phyloP scores from a whole-genome alignment of 371 early-diverging fungal genomes.

The Gilbertella persicaria region DNA sequence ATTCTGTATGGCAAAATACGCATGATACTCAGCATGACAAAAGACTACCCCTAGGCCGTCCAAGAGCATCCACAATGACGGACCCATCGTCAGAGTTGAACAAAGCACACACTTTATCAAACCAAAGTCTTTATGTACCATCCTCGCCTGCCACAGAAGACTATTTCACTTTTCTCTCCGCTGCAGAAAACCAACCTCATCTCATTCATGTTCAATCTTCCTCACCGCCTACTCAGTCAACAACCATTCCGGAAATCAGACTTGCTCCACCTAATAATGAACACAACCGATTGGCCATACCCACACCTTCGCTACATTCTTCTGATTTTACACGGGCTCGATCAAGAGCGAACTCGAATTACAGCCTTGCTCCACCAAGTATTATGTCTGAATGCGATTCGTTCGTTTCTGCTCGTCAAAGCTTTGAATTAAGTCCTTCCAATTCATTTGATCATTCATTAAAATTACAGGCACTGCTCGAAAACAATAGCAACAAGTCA shows the following conservation, averaged over 20 bases:
- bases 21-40: neutral
- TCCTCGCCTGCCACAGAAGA: conserved; percentile 20
- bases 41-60: conserved; percentile 12
- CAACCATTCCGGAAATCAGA: conserved; percentile 41
- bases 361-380: conserved; percentile 14
- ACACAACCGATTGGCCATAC: neutral
- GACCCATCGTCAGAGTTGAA: too few relatives aligned
- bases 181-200: conserved; percentile 19
- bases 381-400: conserved; percentile 28
- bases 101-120: conserved; percentile 15
- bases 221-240: neutral
- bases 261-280: conserved; percentile 32
- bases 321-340: neutral
- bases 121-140: neutral
- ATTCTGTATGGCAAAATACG: conserved; percentile 23
- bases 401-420: conserved; percentile 36
- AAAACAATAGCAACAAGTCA: too few relatives aligned
- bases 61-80: conserved; percentile 35
- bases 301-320: neutral
- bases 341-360: conserved; percentile 1
- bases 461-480: neutral
- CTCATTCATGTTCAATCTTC: conserved; percentile 2
- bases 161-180: conserved; percentile 43
- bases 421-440: conserved; percentile 19
- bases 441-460: conserved; percentile 11